Evolutionary conservation across 2,329 filamentous ascomycete species (phyloP).

Genomic region (Cladophialophora exuberans): DNA sequence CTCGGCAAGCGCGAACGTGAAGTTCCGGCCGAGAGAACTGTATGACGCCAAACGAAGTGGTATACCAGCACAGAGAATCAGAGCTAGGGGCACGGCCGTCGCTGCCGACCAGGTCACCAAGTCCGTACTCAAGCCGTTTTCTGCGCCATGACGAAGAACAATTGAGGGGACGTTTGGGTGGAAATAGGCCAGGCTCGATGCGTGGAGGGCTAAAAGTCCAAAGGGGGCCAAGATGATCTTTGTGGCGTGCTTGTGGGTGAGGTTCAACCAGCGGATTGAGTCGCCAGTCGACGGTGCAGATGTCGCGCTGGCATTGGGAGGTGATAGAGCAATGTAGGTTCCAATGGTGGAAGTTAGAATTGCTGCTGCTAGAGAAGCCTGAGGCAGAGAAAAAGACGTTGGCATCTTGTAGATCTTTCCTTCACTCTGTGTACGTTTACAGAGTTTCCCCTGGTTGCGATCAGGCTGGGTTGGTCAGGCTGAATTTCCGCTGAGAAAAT

Average conservation of each 20-base stretch:
- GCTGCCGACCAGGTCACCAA: neutral
- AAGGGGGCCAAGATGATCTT: neutral
- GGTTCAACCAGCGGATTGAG: neutral
- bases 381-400: no score
- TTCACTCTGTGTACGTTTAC: no score
- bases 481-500: no score
- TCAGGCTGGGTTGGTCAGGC: no score
- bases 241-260: neutral
- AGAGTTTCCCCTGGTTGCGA: no score
- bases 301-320: neutral
- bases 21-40: constrained; percentile 52
- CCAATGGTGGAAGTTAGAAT: neutral
- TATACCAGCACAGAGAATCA: neutral
- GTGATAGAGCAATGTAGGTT: neutral
- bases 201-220: neutral
- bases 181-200: neutral
- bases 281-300: neutral
- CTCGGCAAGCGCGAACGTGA: constrained; percentile 56
- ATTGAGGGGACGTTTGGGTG: neutral
- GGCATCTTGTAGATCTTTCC: no score
- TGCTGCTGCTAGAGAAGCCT: neutral
- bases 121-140: neutral
- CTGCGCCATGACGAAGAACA: neutral
- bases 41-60: constrained; percentile 46
- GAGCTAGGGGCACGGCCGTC: neutral